These are phyloP conservation scores for Ustilago hordei DNA, from an alignment of 1,284 basidiomycete genomes.

Conservation along the genomic window DNA sequence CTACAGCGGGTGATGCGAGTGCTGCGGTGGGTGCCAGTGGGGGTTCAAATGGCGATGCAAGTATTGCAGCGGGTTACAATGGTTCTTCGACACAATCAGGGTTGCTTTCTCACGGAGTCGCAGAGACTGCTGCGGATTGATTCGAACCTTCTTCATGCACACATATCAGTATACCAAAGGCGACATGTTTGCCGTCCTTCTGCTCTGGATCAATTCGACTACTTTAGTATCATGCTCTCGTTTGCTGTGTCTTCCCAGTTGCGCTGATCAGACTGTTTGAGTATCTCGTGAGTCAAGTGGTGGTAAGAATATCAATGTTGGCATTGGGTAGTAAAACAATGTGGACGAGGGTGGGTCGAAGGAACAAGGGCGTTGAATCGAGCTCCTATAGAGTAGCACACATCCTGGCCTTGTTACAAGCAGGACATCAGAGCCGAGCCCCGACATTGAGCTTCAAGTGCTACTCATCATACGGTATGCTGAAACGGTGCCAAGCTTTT, in stretches of 20 bases:
- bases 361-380: not conserved
- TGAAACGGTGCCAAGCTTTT: slow-evolving; percentile 16
- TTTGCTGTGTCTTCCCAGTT: not conserved
- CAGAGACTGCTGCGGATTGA: slow-evolving; percentile 5
- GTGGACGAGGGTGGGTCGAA: not conserved
- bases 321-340: slow-evolving; percentile 5
- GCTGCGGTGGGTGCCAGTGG: not conserved
- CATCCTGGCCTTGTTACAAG: not conserved
- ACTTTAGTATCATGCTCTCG: not conserved
- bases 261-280: not conserved
- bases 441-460: not conserved
- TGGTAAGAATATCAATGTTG: slow-evolving; percentile 2
- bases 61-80: not conserved
- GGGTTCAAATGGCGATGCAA: slow-evolving; percentile 4
- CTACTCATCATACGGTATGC: not conserved
- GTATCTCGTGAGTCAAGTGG: not conserved
- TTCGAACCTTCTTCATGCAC: not conserved
- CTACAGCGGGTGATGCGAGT: slow-evolving; percentile 8
- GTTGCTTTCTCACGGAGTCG: not conserved
- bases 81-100: slow-evolving; percentile 9
- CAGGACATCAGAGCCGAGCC: not conserved
- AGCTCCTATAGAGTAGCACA: not conserved
- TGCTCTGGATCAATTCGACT: not conserved
- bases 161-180: not conserved
- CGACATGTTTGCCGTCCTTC: not conserved